Evolutionary conservation across 495 filamentous ascomycete species (phyloP), one percentile per base, ranked within the genome.

Genomic region (Margaritispora aquatica): DNA sequence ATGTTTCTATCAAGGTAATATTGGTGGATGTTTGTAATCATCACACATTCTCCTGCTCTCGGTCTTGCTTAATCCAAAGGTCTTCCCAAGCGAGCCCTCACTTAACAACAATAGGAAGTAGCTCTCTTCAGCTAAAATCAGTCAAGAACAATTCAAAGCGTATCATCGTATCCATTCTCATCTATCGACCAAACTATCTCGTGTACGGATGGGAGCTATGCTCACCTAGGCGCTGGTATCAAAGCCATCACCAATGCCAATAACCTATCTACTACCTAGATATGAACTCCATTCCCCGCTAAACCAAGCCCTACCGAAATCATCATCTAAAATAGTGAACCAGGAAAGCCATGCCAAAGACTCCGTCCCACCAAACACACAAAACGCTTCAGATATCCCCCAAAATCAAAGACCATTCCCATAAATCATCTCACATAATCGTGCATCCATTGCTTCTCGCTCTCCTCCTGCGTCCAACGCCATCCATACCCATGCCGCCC

Each of bases 361-460:
- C n/a, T n/a, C 47, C 24, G 17, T n/a, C 5, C 4, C 5, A 26
- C 3, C 23, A 50, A 24, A 50, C 24, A 22, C 24, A 8, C 10
- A 3, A 50, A 34, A 34, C 29, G 5, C 29, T 34, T 34, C 17
- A 50, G 21, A 50, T n/a, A n/a, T n/a, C n/a, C n/a, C n/a, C n/a
- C n/a, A n/a, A n/a, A 50, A 50, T 23, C 47, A 50, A 5, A 50
- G 2, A 24, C 11, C 47, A 10, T 50, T 24, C 17, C 27, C 52
- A 36, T 38, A 8, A 38, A 34, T 26, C 49, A 49, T 56, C 17
- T 79, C 69, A 85, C 82, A 86, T 85, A 55, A 86, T 69, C 8
- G 51, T 49, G 66, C 83, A 84, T 23, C 75, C 74, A 24, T 76
- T 80, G 41, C 80, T 84, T 60, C 81, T 74, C 3, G 80, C 82